Base-by-base conservation (phyloP, 805 yeast genomes). In the Isabelozyma gotoi region DNA sequence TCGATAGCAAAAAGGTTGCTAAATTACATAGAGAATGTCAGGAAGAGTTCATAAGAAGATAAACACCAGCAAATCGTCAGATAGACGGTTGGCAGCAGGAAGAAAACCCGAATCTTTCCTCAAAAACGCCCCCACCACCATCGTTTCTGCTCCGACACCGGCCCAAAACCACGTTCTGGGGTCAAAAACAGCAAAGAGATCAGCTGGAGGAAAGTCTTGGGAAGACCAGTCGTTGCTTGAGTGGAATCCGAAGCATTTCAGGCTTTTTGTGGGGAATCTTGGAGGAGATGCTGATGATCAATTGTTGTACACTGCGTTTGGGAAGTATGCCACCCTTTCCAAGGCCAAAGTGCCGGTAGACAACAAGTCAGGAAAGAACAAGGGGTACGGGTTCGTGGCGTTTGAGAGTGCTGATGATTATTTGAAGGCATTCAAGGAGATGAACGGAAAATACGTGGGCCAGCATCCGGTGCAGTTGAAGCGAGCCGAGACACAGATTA, bases 361-460 rank as follows among this genome's bases (percentile, higher is more conserved):
- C 49, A 59, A 61, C 17, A 63, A 61, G 21, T 66, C 76, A 0
- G 69, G 66, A 7, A 74, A 71, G 48, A 73, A 74, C 45, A 82
- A 78, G 56, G 94, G 95, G 3, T 87, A 68, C 57, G 95, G 90
- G 6, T 87, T 86, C 60, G 84, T 86, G 11, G 80, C 88, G 5
- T 86, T 87, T 59, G 68, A 65, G 2, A 75, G 74, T 46, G 63
- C 91, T 0, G 79, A 81, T 16, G 92, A 86, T 55, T 86, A 84
- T 52, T 67, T 86, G 42, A 64, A 68, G 40, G 89, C 91, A 2
- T 86, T 83, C 62, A 82, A 80, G 56, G 88, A 83, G 53, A 77
- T 85, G 82, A 83, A 86, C 56, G 88, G 88, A 19, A 84, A 84
- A 55, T 85, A 83, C 51, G 74, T 87, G 38, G 95, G 94, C 1